Base-by-base conservation (phyloP, 176 grass and related monocot genomes). In the Triticum timopheevii region DNA sequence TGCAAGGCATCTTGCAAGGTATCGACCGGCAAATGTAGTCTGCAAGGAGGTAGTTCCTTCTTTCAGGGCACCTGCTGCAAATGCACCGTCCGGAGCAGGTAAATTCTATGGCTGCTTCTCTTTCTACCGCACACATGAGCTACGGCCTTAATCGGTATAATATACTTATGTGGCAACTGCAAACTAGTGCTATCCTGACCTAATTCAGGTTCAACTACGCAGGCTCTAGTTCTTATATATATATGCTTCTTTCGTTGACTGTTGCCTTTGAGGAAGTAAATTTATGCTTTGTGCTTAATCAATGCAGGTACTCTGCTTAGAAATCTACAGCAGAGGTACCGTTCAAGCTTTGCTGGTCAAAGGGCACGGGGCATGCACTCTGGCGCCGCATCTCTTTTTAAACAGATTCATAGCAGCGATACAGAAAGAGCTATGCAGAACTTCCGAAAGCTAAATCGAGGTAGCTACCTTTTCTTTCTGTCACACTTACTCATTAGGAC, bases 381-480 rank as follows among this genome's bases (percentile, higher is more conserved):
- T 77, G 87, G 93, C 0, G 39, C 70, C 52, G 10, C 77, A 44
- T 62, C 76, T 78, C 82, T 97, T 25, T 85, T 90, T n/a, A 94
- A 92, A 76, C 83, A 94, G 61, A 83, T 92, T 49, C 89, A 92
- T 61, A 93, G 61, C 82, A 90, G 90, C 49, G 86, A 94, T 40
- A 90, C 94, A 79, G 94, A 92, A 94, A 90, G 86, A 79, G 86
- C 90, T 65, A 90, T 94, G 70, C 83, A 93, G 36, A 85, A 94
- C 64, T 94, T 97, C 68, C 88, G 92, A 82, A 94, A 67, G 77
- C 83, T 58, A 20, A 58, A 72, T 13, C 36, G 42, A 75, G 72
- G 23, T 75, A 49, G 42, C 23, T 2, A 11, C 38, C n/a, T 27
- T 74, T 45, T 47, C n/a, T 16, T 39, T 72, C 22, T 6, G 36